A percentile compares a stretch with the other conserved stretches of the same genome.
Conservation (phyloP, 2,329 filamentous ascomycete species). For the Dendryphion nanum region DNA sequence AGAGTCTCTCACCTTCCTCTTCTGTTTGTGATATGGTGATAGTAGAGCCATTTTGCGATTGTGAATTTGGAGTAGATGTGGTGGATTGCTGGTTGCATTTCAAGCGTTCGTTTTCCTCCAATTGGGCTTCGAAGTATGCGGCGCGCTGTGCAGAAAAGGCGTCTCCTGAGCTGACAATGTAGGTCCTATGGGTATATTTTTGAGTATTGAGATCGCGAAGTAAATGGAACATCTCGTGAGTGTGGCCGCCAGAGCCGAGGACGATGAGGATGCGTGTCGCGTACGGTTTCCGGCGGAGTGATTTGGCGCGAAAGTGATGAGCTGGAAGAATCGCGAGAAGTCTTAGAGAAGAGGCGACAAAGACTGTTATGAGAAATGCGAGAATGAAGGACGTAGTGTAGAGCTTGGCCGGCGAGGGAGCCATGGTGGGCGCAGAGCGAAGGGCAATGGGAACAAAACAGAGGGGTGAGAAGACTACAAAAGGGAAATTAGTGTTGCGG, state of each 20-base stretch:
- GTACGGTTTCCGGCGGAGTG: constrained; percentile 24
- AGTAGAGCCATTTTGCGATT: background rate
- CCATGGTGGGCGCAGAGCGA: too few species aligned
- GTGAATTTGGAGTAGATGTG: background rate
- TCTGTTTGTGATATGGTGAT: constrained; percentile 27
- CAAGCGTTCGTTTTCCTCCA: constrained; percentile 14
- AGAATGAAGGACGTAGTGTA: constrained; percentile 29
- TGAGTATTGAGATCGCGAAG: constrained; percentile 57
- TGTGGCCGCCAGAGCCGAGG: constrained; percentile 91
- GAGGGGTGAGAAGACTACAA: too few species aligned
- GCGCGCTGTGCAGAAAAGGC: constrained; percentile 65
- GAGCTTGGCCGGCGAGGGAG: constrained; percentile 12
- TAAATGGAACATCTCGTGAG: constrained; percentile 89
- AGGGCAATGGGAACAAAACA: too few species aligned
- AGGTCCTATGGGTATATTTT: constrained; percentile 67
- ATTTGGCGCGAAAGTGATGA: constrained; percentile 24
- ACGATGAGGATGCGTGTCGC: constrained; percentile 71
- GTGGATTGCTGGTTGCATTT: background rate
- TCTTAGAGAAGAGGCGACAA: constrained; percentile 37
- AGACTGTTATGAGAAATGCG: constrained; percentile 31
- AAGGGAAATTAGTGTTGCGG: too few species aligned
- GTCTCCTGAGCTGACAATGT: constrained; percentile 77
- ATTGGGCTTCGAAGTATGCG: constrained; percentile 59
- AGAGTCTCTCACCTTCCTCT: background rate
- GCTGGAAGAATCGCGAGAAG: constrained; percentile 40